These are phyloP conservation scores for Beauveria scarabaeidicola DNA, from an alignment of 2,329 filamentous ascomycete genomes.

Conservation along the genomic window DNA sequence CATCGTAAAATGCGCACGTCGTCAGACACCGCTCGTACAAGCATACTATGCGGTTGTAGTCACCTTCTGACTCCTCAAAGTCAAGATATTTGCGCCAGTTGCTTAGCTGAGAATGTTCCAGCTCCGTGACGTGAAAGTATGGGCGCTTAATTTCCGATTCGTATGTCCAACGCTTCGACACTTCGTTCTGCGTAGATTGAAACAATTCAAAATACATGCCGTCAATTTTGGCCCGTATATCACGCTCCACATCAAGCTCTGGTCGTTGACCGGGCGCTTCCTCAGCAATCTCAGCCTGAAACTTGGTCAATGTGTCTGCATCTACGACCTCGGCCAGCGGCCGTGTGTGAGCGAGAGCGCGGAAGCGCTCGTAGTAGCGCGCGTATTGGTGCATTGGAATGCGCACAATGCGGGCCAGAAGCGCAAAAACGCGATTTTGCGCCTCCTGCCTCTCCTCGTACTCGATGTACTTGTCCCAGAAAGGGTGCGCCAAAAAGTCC, in stretches of 20 bases:
- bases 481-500: constrained; percentile 88
- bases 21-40: constrained; percentile 92
- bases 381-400: constrained; percentile 96
- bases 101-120: constrained; percentile 72
- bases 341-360: constrained; percentile 62
- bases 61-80: constrained; percentile 82
- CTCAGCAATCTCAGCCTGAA: constrained; percentile 63
- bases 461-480: constrained; percentile 99
- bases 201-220: constrained; percentile 74
- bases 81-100: constrained; percentile 98
- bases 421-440: constrained; percentile 74
- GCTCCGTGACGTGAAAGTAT: constrained; percentile 92
- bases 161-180: constrained; percentile 87
- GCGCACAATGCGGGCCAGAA: constrained; percentile 72
- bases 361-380: constrained; percentile 87
- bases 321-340: constrained; percentile 67
- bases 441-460: constrained; percentile 88
- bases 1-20: constrained; percentile 88
- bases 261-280: constrained; percentile 52
- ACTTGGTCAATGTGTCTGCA: constrained; percentile 56
- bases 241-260: constrained; percentile 74
- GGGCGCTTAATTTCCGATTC: constrained; percentile 91
- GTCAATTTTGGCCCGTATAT: constrained; percentile 73
- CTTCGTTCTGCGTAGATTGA: constrained; percentile 73
- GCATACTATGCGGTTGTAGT: constrained; percentile 66